Evolutionary conservation across 305 asterid genomes (phyloP).

Genomic region (Fraxinus greggii): DNA sequence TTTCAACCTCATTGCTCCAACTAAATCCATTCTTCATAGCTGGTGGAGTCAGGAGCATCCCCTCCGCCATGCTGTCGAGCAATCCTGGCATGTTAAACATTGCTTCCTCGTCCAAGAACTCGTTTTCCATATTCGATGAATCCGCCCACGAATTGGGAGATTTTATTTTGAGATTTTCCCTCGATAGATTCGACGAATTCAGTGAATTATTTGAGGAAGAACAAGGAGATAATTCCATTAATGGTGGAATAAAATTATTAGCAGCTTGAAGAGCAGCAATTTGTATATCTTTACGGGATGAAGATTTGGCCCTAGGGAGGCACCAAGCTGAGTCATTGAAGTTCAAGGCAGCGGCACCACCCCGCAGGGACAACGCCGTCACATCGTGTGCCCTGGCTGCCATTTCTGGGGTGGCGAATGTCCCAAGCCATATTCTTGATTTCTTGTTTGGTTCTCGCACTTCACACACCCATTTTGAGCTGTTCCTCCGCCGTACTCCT

Average conservation of each 20-base stretch:
- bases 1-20: constrained; percentile 38
- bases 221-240: background rate
- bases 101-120: constrained; percentile 58
- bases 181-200: background rate
- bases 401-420: constrained; percentile 43
- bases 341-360: constrained; percentile 37
- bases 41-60: constrained; percentile 67
- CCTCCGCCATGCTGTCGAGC: constrained; percentile 77
- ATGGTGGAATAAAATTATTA: constrained; percentile 18
- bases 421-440: constrained; percentile 53
- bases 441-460: constrained; percentile 45
- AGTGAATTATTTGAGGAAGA: background rate
- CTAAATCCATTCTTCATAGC: constrained; percentile 57
- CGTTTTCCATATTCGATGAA: background rate
- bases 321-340: constrained; percentile 29
- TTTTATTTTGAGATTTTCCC: background rate
- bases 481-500: constrained; percentile 47
- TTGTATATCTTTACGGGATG: constrained; percentile 40
- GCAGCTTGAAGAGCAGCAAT: constrained; percentile 38
- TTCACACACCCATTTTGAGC: constrained; percentile 47
- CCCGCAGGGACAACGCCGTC: constrained; percentile 43
- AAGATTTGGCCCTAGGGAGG: constrained; percentile 37
- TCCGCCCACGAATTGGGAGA: background rate
- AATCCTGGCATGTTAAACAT: constrained; percentile 64
- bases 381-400: constrained; percentile 56